Conservation (phyloP, 78 protist genomes). For the Dictyostelium brefeldianum region DNA sequence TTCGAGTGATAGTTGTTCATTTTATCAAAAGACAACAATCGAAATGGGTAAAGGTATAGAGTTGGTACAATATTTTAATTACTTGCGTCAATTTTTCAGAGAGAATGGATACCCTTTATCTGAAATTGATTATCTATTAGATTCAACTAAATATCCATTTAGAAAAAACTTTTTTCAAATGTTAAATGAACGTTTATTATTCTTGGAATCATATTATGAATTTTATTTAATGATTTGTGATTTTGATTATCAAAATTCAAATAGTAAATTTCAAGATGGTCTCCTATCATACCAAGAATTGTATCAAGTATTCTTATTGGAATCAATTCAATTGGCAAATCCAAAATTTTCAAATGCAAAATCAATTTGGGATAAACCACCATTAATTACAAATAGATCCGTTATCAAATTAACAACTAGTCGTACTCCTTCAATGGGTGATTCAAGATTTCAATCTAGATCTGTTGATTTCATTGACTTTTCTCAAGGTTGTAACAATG, state of each 20-base stretch:
- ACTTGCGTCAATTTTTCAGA: not conserved
- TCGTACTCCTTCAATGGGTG: not conserved
- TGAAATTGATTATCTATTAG: not conserved
- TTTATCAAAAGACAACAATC: not conserved
- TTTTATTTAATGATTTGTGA: not conserved
- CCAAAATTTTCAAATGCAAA: constrained; percentile 13
- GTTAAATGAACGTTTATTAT: constrained; percentile 21
- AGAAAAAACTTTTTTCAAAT: constrained; percentile 33
- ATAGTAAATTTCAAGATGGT: not conserved
- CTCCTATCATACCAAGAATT: constrained; percentile 18
- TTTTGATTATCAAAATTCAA: not conserved
- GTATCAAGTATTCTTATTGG: constrained; percentile 17
- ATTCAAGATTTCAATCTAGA: not conserved
- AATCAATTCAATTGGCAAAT: constrained; percentile 35
- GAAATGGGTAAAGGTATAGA: not conserved
- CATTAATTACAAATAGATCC: constrained; percentile 30
- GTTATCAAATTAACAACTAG: not conserved
- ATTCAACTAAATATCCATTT: not conserved
- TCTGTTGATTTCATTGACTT: constrained; percentile 29
- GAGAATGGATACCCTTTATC: not conserved
- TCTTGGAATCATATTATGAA: constrained; percentile 20
- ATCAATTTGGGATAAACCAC: constrained; percentile 53
- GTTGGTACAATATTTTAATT: not conserved
- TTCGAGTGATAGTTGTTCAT: not conserved
- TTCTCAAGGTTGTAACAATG: not conserved